Evolutionary conservation across 2,329 filamentous ascomycete genomes (phyloP), one percentile per base, ranked within the genome.

Genomic region (Aureobasidium sp.): DNA sequence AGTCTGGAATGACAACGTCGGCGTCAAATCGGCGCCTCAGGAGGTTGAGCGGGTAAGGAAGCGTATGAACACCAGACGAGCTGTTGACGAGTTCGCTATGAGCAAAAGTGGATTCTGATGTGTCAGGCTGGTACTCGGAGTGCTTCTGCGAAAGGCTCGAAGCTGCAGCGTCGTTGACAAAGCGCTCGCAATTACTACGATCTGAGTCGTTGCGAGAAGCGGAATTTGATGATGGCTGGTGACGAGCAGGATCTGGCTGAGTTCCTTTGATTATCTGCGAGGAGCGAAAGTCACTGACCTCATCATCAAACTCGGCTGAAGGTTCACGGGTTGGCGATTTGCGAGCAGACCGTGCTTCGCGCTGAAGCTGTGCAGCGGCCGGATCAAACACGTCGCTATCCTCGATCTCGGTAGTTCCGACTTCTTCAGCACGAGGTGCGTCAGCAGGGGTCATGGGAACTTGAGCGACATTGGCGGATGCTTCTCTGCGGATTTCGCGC

Each of bases 1-100:
- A 63, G 21, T 64, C 61, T 8, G 58, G 61, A 3, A 62, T 55
- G 2, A 60, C 40, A 7, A 57, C 40, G 8, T 53, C 55, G 12
- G 55, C 44, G 8, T 54, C 56, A 21, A 56, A 56, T 14, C 42
- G 40, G 11, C 22, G 40, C 6, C n/a, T n/a, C n/a, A n/a, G 17
- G 6, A 29, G 24, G 11, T 16, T 12, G 41, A 22, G 10, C 30
- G 6, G 25, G 16, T 11, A 6, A 6, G n/a, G 2, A 4, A 44
- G 14, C 4, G 44, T 47, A 16, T 54, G 48, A 2, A 49, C 34
- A 4, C 52, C 35, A 3, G 56, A 55, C 6, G 49, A 54, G 21
- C 47, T 45, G 24, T 40, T 51, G 19, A 48, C 22, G n/a, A n/a
- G n/a, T 2, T 12, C 39, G 30, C 32, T 34, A 27, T 41, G 32